Conservation (phyloP, 2,329 filamentous ascomycete species). For the Colletotrichum gigasporum region DNA sequence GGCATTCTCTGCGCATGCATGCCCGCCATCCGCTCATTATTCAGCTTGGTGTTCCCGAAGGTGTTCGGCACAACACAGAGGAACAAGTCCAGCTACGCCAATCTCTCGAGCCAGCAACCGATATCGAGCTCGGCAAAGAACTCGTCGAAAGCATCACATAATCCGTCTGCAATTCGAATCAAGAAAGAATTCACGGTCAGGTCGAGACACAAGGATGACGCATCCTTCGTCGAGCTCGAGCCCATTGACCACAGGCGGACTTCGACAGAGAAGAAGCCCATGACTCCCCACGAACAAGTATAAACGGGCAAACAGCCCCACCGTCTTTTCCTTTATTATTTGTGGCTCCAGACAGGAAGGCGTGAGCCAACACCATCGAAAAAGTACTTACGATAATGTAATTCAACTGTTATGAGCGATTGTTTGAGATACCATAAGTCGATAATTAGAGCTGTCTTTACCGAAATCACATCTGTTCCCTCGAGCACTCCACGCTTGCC, state of each 20-base stretch:
- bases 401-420: constrained; percentile 6
- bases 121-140: too few relatives aligned
- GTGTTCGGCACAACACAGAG: constrained; percentile 40
- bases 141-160: not conserved
- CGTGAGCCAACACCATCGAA: not conserved
- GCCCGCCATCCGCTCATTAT: constrained; percentile 44
- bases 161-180: constrained; percentile 3
- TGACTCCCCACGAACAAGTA: constrained; percentile 15
- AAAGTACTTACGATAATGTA: constrained; percentile 11
- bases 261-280: constrained; percentile 4
- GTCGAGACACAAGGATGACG: constrained; percentile 18
- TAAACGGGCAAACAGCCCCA: not conserved
- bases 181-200: constrained; percentile 21
- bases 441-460: not conserved
- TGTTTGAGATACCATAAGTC: not conserved
- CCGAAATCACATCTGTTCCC: not conserved
- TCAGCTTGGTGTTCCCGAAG: constrained; percentile 44
- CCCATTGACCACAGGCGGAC: not conserved
- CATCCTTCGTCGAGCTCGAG: constrained; percentile 6
- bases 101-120: constrained; percentile 9
- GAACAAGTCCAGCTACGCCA: constrained; percentile 25
- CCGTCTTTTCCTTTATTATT: not conserved
- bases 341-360: constrained; percentile 1
- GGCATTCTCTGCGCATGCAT: constrained; percentile 31
- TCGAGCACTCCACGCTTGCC: not conserved